Percentiles rank a stretch among this genome's conserved stretches.
These are phyloP conservation scores for Vanderwaltozyma yarrowii DNA, from an alignment of 805 yeast genomes.

Conservation along the genomic window DNA sequence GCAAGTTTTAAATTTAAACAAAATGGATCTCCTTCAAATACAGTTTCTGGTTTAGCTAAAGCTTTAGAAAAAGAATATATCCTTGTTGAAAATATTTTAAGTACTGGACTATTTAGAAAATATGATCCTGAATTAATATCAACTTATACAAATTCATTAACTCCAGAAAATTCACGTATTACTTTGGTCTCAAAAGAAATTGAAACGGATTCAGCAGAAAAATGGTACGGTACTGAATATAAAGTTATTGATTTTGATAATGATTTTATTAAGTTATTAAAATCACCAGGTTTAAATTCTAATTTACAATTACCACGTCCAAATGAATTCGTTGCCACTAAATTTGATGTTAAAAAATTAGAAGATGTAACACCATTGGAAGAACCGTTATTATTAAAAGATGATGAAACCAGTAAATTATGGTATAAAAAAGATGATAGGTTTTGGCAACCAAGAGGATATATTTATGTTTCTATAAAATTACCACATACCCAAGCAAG, in stretches of 20 bases:
- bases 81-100: conserved; percentile 57
- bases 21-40: conserved; percentile 58
- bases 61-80: conserved; percentile 46
- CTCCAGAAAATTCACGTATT: conserved; percentile 50
- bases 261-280: conserved; percentile 30
- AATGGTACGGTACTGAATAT: conserved; percentile 90
- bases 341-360: conserved; percentile 51
- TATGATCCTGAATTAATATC: conserved; percentile 47
- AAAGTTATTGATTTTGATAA: conserved; percentile 36
- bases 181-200: conserved; percentile 44
- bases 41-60: conserved; percentile 61
- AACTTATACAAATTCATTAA: conserved; percentile 40
- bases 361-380: conserved; percentile 26
- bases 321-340: conserved; percentile 76
- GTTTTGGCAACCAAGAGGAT: conserved; percentile 81
- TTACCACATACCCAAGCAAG: conserved; percentile 53
- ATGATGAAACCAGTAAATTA: conserved; percentile 39
- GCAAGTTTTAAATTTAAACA: conserved; percentile 73
- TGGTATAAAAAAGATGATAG: conserved; percentile 91
- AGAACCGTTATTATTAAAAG: conserved; percentile 54
- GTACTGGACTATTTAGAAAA: conserved; percentile 44
- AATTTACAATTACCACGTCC: conserved; percentile 52
- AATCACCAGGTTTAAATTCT: conserved; percentile 22
- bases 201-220: conserved; percentile 46
- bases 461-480: conserved; percentile 52